A percentile compares a stretch with the other conserved stretches of the same genome.
Evolutionary conservation across 345 rosid genomes (phyloP).

Genomic region (Acer negundo): DNA sequence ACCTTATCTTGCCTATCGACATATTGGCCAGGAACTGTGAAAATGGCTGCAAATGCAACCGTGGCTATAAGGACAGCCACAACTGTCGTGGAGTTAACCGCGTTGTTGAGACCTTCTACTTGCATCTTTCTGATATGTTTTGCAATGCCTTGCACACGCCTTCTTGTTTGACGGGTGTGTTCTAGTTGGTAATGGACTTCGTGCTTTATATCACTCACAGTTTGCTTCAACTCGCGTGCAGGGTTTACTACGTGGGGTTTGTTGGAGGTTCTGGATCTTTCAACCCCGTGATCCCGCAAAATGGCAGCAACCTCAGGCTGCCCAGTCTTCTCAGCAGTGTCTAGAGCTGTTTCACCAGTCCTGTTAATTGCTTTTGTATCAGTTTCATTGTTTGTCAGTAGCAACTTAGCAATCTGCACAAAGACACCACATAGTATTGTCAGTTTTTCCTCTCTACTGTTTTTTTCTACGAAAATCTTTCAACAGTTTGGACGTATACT

Average conservation of each 20-base stretch:
- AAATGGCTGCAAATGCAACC: slow-evolving; percentile 91
- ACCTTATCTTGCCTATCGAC: slow-evolving; percentile 47
- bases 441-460: slow-evolving; percentile 3
- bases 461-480: neutral
- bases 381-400: slow-evolving; percentile 52
- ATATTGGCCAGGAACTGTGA: slow-evolving; percentile 90
- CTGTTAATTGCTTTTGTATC: slow-evolving; percentile 57
- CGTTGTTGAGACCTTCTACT: slow-evolving; percentile 86
- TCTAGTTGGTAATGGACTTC: slow-evolving; percentile 92
- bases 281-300: slow-evolving; percentile 69
- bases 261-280: slow-evolving; percentile 56
- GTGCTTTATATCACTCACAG: slow-evolving; percentile 93
- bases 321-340: slow-evolving; percentile 85
- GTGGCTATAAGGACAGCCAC: slow-evolving; percentile 95
- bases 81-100: slow-evolving; percentile 90
- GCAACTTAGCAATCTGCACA: slow-evolving; percentile 67
- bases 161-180: slow-evolving; percentile 85
- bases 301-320: slow-evolving; percentile 47
- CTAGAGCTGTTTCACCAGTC: slow-evolving; percentile 74
- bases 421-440: slow-evolving; percentile 17
- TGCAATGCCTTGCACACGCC: slow-evolving; percentile 83
- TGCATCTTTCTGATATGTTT: slow-evolving; percentile 90
- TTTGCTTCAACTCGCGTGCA: slow-evolving; percentile 83
- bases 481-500: no score
- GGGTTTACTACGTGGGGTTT: slow-evolving; percentile 55